Base-by-base conservation (phyloP, 139 green algal genomes). In the Dunaliella primolecta region DNA sequence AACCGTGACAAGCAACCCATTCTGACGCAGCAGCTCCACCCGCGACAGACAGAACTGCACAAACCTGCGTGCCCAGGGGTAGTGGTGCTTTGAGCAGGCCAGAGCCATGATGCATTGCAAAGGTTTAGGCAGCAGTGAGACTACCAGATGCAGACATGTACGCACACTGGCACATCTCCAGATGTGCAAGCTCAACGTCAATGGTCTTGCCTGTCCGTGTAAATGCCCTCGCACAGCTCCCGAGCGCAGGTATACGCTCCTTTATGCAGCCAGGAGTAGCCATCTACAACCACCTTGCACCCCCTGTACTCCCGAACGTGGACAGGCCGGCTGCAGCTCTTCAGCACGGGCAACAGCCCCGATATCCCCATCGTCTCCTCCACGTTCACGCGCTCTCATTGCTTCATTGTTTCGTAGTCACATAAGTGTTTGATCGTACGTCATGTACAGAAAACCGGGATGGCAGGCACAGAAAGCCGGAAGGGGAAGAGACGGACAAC, bases 211-310 rank as follows among this genome's bases (percentile, higher is more conserved):
- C 89, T 96, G 64, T 95, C 91, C 0, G 94, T 97, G 37, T 88
- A 93, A 0, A 80, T 85, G 29, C 93, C 94, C 83, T 96, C 89
- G 75, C 93, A 95, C 1, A 99, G 89, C 87, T 99, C 97, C 24
- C 88, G 80, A 70, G 88, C 89, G 90, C 97, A 99, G 74, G 86
- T 90, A 84, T 98, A 98, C 0, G 95, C 93, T 1, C 93, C 97
- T 78, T 93, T 95, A 87, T 99, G 96, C 34, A 99, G 89, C 95
- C 98, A 98, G 38, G 88, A 93, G 88, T 98, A 99, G 1, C 93
- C 95, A 84, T 99, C 97, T 3, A 99, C 89, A 7, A 96, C 97
- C 0, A 95, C 95, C n/a, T 85, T 90, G 36, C 95, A 84, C 0
- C 96, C 96, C 0, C 31, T 35, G 83, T 97, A 98, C 15, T 93